Evolutionary conservation across 768 basidiomycete species (phyloP), one percentile per base, ranked within the genome.

Genomic region (Fomitopsis pulvina): DNA sequence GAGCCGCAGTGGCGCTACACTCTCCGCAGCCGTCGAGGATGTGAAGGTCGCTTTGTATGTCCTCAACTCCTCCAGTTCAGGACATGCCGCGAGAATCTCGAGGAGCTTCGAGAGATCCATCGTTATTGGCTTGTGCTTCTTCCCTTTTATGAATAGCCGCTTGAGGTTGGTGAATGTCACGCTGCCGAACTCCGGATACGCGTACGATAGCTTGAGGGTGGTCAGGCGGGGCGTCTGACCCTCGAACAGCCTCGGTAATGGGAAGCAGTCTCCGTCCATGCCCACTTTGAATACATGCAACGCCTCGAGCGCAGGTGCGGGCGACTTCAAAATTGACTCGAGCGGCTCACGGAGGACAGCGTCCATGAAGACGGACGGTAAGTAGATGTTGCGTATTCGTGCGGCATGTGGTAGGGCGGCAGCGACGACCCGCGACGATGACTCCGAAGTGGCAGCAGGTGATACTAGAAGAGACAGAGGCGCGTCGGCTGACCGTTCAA

Each of bases 401-500:
- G 42, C 38, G 41, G 55, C 51, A 20, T 64, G 59, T 16, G 54
- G 46, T 1, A 64, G 28, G 22, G 52, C 50, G 49, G 34, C 57
- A 20, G 46, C 51, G n/a, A 62, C 26, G 30, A 63, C 45, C 0
- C 46, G 48, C 7, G 57, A 43, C n/a, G 56, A 46, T 18, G 50
- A 48, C 43, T 47, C 50, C 12, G 45, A 21, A 30, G 41, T 54
- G 1, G 57, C 52, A 8, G 41, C 34, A 25, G 30, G 16, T 14
- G 52, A 55, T 20, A 61, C 51, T n/a, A 59, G 52, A 37, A 63
- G 47, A 27, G 58, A 55, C n/a, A 64, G 40, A 1, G 59, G 58
- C 2, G 63, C 59, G 38, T 64, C 60, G 3, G 22, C 41, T 4
- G 63, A 62, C n/a, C 60, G 59, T 46, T 60, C 57, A 18, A 64